Conservation (phyloP, 495 filamentous ascomycete genomes). For the Xylaria acuta region DNA sequence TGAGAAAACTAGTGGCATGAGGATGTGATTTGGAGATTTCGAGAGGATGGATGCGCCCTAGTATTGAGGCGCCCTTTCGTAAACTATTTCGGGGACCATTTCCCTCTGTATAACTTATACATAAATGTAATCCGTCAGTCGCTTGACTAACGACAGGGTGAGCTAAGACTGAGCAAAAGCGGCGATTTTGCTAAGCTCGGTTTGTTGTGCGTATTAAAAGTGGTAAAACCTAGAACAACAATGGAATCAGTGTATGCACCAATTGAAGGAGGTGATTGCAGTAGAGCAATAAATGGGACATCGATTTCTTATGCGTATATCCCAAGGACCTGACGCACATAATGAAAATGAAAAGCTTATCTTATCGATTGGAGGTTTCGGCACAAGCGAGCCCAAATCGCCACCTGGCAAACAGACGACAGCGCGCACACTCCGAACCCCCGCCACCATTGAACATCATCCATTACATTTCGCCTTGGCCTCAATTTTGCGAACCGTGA, state of each 20-base stretch:
- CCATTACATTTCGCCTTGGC: conserved; percentile 23
- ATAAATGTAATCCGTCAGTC: too few relatives aligned
- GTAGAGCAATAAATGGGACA: background rate
- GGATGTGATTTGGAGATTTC: too few relatives aligned
- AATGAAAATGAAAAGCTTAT: background rate
- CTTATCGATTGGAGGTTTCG: conserved; percentile 22
- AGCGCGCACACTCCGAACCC: conserved; percentile 28
- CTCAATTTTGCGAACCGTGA: conserved; percentile 24
- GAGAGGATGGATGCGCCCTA: too few relatives aligned
- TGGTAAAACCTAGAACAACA: too few relatives aligned
- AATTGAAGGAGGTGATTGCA: background rate
- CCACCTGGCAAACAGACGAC: conserved; percentile 24
- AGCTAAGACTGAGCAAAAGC: too few relatives aligned
- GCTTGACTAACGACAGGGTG: too few relatives aligned
- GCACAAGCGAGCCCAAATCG: conserved; percentile 20
- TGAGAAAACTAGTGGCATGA: background rate
- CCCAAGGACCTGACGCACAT: background rate
- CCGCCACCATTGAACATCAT: conserved; percentile 27
- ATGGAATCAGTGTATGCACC: too few relatives aligned
- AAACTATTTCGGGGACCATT: too few relatives aligned
- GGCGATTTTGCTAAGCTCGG: too few relatives aligned
- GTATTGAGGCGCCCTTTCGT: too few relatives aligned
- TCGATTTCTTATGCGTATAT: background rate
- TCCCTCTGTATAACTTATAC: too few relatives aligned
- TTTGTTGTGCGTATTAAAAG: too few relatives aligned